phyloP scores from a whole-genome alignment of 164 flowering plant genomes.

The Nymphaea thermarum region DNA sequence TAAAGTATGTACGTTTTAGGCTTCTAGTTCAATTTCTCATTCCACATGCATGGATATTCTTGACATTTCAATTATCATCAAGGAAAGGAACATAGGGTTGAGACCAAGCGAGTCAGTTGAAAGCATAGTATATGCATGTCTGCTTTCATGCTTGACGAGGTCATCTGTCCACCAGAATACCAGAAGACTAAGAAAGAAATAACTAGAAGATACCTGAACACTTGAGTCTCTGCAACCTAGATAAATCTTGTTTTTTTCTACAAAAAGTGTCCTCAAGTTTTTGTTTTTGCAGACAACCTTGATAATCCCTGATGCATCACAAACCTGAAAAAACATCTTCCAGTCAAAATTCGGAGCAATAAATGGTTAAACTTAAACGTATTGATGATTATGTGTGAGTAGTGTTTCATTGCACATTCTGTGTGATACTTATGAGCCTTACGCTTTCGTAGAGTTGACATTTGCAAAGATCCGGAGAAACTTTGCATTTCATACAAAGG shows the following conservation, averaged over 20 bases:
- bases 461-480: background rate
- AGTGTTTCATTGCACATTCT: background rate
- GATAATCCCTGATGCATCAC: conserved; percentile 38
- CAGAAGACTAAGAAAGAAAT: background rate
- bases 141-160: no score
- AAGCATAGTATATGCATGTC: no score
- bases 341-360: background rate
- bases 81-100: no score
- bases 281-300: conserved; percentile 40
- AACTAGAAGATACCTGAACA: conserved; percentile 40
- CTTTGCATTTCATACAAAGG: background rate
- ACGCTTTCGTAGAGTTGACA: background rate
- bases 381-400: background rate
- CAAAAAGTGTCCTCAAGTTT: conserved; percentile 35
- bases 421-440: background rate
- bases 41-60: no score
- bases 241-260: conserved; percentile 41
- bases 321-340: conserved; percentile 24
- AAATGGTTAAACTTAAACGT: background rate
- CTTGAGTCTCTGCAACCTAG: conserved; percentile 67
- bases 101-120: no score
- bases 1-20: no score
- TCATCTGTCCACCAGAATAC: background rate
- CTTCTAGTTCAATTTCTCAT: no score
- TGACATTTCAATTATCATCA: no score